Evolutionary conservation across 1,284 basidiomycete species (phyloP), one percentile per base, ranked within the genome.

Genomic region (Irpex lacteus): DNA sequence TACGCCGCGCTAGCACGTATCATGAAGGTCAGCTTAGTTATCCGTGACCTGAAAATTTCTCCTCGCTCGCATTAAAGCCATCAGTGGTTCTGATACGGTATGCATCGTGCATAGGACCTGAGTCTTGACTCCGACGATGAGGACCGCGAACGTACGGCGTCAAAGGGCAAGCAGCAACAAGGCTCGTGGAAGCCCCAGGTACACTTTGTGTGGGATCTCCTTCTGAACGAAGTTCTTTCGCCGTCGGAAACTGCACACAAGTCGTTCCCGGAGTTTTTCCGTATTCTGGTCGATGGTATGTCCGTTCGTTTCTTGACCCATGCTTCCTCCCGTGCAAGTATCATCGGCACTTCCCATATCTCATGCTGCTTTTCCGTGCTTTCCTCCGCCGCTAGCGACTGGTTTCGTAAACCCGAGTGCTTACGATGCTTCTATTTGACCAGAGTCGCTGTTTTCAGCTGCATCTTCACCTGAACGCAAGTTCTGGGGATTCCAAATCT

Each of bases 401-500:
- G 38, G 52, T 53, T 52, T 61, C 59, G 11, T 26, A 53, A 53
- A 15, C 5, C 9, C 40, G 40, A 15, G 15, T 44, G 40, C 50
- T 52, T 8, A 52, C 4, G 13, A 52, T 18, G n/a, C 19, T 21
- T 21, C n/a, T 19, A 21, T 52, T 52, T 52, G 50, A 18, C 50
- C 18, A 96, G 96, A 98, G 75, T 91, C 92, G 1, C 80, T 98
- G 56, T 98, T 98, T 74, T 87, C 92, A 3, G 81, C 90, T 11
- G 89, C 89, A 11, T 86, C 96, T 1, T 97, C 96, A 0, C 80
- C 92, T 0, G 92, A 98, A 73, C 86, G 95, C 65, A 98, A 98
- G 78, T 95, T 91, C 71, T 98, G 94, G 92, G 96, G 96, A 37
- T 98, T 98, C 80, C 91, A 94, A 73, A 86, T 98, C 19, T 94